Evolutionary conservation across 23 red algal genomes (phyloP), one percentile per base, ranked within the genome.

Genomic region (Chondrus crispus): DNA sequence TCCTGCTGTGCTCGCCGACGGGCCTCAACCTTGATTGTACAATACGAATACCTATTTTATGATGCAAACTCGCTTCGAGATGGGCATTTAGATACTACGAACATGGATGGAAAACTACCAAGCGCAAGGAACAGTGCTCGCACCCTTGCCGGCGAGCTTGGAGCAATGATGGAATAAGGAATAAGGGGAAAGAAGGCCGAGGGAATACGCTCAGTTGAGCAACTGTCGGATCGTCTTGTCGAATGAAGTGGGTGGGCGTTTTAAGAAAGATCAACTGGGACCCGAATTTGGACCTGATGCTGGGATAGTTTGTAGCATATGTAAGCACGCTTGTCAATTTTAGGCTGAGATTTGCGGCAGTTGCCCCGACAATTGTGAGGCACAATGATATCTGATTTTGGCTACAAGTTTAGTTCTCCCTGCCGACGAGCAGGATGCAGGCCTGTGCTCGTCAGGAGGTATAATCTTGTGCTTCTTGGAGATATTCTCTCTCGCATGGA

Each of bases 21-120:
- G 13, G 5, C 39, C 28, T 71, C 40, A 41, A 51, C 62, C 1
- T 33, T 92, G 3, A 74, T 57, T 40, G 69, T 92, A 14, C 89
- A 75, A 16, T 84, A 46, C 40, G 89, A 92, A 84, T 92, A 84
- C 41, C 62, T 92, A 19, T 50, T 92, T 14, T 92, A 84, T 29
- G 89, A 92, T 26, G 89, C 89, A 11, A 73, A 49, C 24, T 22
- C 42, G 18, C 43, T 82, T 41, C 22, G 35, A 20, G 71, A 76
- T n/a, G n/a, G n/a, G n/a, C n/a, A n/a, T n/a, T n/a, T n/a, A n/a
- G n/a, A n/a, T n/a, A n/a, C n/a, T n/a, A n/a, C n/a, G n/a, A n/a
- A n/a, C n/a, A n/a, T n/a, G n/a, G n/a, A n/a, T n/a, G n/a, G n/a
- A n/a, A n/a, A n/a, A n/a, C n/a, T n/a, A n/a, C n/a, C n/a, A n/a